Evolutionary conservation across 2,329 filamentous ascomycete genomes (phyloP).

Genomic region (Hymenoscyphus infarciens): DNA sequence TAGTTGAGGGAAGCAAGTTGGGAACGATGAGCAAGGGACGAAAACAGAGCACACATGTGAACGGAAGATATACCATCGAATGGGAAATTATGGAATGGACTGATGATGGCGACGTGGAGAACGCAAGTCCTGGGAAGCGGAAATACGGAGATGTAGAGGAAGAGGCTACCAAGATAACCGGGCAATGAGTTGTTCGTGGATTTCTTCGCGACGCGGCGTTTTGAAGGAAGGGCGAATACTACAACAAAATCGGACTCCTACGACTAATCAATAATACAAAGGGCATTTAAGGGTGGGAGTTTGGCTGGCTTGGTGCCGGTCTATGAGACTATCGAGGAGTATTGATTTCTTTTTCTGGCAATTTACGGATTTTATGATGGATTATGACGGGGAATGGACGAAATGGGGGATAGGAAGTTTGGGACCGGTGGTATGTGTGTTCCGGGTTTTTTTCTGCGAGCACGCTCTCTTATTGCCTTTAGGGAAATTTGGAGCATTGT

Average conservation of each 20-base stretch:
- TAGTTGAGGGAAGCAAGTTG: slow-evolving; percentile 72
- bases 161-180: slow-evolving; percentile 15
- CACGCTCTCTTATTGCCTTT: too few species aligned
- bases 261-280: background rate
- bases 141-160: slow-evolving; percentile 43
- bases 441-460: too few species aligned
- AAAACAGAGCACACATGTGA: slow-evolving; percentile 52
- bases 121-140: slow-evolving; percentile 46
- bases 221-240: background rate
- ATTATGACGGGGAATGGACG: background rate
- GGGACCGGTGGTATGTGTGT: too few species aligned
- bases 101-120: slow-evolving; percentile 40
- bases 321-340: background rate
- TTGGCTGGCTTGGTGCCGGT: background rate
- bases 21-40: slow-evolving; percentile 62
- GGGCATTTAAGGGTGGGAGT: background rate
- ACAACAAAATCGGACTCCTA: background rate
- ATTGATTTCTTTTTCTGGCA: background rate
- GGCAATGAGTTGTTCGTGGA: slow-evolving; percentile 1
- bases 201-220: background rate
- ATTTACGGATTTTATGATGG: background rate
- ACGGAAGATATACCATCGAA: slow-evolving; percentile 65
- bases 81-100: slow-evolving; percentile 83
- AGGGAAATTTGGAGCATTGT: too few species aligned
- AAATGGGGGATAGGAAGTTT: too few species aligned